phyloP scores from a whole-genome alignment of 345 rosid genomes.

The Adansonia digitata region DNA sequence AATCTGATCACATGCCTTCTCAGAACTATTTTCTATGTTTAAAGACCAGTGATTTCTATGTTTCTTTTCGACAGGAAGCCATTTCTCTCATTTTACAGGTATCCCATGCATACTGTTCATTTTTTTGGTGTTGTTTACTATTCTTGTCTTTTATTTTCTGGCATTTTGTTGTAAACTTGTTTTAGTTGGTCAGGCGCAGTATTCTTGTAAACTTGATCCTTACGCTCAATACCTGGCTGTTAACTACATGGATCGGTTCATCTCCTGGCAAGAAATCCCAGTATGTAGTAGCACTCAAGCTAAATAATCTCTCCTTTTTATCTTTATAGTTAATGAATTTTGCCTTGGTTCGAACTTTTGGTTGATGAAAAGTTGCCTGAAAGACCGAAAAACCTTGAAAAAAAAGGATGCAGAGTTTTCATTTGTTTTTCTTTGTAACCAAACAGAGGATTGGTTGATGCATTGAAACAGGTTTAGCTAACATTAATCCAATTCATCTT shows the following conservation, averaged over 20 bases:
- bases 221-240: conserved; percentile 42
- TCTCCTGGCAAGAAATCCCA: conserved; percentile 32
- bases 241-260: conserved; percentile 53
- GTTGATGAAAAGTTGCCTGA: too few species aligned
- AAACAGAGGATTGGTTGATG: not conserved
- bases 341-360: too few species aligned
- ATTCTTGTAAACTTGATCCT: conserved; percentile 30
- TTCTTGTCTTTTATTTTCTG: not conserved
- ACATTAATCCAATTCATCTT: not conserved
- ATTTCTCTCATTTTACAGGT: conserved; percentile 41
- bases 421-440: not conserved
- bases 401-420: not conserved
- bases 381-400: not conserved
- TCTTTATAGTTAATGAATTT: not conserved
- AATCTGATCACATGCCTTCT: conserved; percentile 45
- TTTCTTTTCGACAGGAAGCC: conserved; percentile 39
- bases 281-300: conserved; percentile 18
- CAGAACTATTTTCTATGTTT: conserved; percentile 16
- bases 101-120: not conserved
- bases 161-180: conserved; percentile 13
- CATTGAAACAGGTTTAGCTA: not conserved
- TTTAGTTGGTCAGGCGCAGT: conserved; percentile 15
- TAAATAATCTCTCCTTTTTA: not conserved
- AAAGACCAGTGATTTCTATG: conserved; percentile 13
- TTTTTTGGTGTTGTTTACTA: not conserved